Conservation (phyloP, 306 rosid genomes). For the Carpinus fangiana region DNA sequence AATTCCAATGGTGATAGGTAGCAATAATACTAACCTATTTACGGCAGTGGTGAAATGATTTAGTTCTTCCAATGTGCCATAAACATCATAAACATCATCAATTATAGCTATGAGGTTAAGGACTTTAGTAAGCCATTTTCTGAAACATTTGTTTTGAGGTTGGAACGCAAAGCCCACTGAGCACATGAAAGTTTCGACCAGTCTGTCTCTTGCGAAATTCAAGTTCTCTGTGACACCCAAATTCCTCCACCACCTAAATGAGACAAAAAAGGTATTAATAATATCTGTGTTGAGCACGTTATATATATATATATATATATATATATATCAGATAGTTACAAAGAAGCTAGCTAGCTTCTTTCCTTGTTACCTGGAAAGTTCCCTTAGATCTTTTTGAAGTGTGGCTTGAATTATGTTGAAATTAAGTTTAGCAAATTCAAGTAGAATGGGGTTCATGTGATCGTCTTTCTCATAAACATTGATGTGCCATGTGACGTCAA, state of each 20-base stretch:
- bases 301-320: no score
- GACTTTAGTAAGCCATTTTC: constrained; percentile 67
- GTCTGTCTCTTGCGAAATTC: no score
- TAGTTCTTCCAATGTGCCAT: constrained; percentile 59
- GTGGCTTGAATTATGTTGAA: constrained; percentile 47
- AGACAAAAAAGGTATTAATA: no score
- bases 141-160: no score
- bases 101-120: constrained; percentile 42
- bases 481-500: constrained; percentile 55
- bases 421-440: constrained; percentile 50
- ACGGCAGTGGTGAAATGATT: constrained; percentile 52
- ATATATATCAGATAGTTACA: no score
- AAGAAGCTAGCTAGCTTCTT: background rate
- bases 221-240: no score
- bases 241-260: no score
- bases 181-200: no score
- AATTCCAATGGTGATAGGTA: background rate
- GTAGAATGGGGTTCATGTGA: constrained; percentile 11
- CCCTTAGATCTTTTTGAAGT: constrained; percentile 51
- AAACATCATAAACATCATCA: constrained; percentile 64
- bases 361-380: constrained; percentile 40
- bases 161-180: no score
- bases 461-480: constrained; percentile 14
- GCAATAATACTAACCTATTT: constrained; percentile 33
- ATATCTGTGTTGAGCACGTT: no score